Evolutionary conservation across 2,329 filamentous ascomycete genomes (phyloP), one percentile per base, ranked within the genome.

Genomic region (Ophiocordyceps robertsii): DNA sequence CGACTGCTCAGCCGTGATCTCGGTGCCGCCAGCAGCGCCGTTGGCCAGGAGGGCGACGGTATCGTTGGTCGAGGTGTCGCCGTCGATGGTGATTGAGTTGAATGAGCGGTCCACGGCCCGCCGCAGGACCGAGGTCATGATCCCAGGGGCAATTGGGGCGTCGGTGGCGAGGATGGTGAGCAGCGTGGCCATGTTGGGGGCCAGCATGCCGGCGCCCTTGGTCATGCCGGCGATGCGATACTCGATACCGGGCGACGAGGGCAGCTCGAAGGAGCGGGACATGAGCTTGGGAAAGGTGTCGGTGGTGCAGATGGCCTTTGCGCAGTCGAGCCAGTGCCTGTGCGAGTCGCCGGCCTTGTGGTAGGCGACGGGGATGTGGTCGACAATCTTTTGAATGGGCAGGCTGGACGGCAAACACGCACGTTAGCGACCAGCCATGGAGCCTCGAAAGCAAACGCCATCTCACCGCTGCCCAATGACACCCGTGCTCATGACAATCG

Each of bases 171-270:
- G 75, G 47, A 96, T 83, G 42, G 86, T 88, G 31, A 98, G 78
- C 30, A 96, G 75, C 1, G 92, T 98, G 29, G 88, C 92, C 89
- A 98, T 95, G 69, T 98, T 96, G 39, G 92, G 92, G 58, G 95
- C 89, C 61, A 98, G 95, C 92, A 98, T 98, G 56, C 92, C 92
- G 6, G 92, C 92, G 44, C 92, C 92, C 68, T 98, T 98, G 56
- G 90, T 94, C 78, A 94, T 93, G 53, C 92, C 92, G 12, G 86
- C 88, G 40, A 98, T 82, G 53, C 76, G 74, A 66, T 95, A 98
- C 59, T 82, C 80, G 40, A 77, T 69, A 16, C 71, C 71, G 0
- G 84, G 78, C 4, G 84, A 84, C 2, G 84, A 89, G 4, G 92
- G 89, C 29, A 98, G 77, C 27, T 71, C 79, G 64, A 96, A 98